Conservation (phyloP, 331 rosid species). For the Quercus phellos region DNA sequence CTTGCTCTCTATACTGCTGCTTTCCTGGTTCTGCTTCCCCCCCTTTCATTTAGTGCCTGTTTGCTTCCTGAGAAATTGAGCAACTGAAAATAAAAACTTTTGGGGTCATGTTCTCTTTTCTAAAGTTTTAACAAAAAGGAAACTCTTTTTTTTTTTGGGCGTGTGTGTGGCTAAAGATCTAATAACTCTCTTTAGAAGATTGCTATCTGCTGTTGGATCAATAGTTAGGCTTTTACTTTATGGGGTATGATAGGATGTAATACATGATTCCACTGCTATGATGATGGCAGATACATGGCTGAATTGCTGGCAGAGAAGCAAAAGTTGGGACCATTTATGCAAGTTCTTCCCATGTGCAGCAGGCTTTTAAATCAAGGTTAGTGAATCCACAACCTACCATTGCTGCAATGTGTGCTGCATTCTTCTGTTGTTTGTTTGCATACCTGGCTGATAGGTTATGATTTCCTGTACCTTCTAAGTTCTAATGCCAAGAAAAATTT, state of each 20-base stretch:
- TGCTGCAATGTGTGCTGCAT: background rate
- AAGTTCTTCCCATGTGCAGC: slow-evolving; percentile 71
- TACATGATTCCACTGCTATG: slow-evolving; percentile 23
- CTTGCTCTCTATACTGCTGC: background rate
- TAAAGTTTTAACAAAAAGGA: background rate
- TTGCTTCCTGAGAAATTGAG: background rate
- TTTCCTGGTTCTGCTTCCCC: no score
- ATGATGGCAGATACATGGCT: slow-evolving; percentile 59
- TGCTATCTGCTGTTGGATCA: background rate
- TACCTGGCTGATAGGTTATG: no score
- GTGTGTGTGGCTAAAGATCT: background rate
- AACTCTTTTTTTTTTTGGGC: background rate
- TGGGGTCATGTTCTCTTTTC: background rate
- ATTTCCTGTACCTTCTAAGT: background rate
- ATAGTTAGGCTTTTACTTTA: background rate
- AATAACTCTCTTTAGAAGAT: background rate
- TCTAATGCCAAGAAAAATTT: background rate
- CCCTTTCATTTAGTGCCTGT: background rate
- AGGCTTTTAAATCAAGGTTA: slow-evolving; percentile 77
- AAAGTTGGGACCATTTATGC: slow-evolving; percentile 77
- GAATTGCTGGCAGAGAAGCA: slow-evolving; percentile 81
- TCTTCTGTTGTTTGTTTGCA: background rate
- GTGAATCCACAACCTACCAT: slow-evolving; percentile 2
- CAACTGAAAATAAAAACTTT: background rate
- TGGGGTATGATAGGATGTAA: slow-evolving; percentile 9